Evolutionary conservation across 1,284 basidiomycete genomes (phyloP), one percentile per base, ranked within the genome.

Genomic region (Ceratobasidium sp.): DNA sequence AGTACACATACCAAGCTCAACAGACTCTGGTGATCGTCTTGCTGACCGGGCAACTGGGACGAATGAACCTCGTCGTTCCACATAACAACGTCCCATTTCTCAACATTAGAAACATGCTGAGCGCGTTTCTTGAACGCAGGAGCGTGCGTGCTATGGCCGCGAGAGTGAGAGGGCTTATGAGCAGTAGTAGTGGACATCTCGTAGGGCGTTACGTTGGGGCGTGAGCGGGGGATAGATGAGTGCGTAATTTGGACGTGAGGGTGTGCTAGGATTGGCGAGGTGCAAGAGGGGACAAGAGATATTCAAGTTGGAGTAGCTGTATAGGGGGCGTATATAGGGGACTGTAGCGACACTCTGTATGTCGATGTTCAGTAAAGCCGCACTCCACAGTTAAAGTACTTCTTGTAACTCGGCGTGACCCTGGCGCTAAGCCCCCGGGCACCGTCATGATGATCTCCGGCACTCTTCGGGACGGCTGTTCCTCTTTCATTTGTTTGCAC

Each of bases 61-160:
- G 69, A 73, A 45, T 73, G 35, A 15, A 73, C 69, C 45, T 73
- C 35, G 56, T 73, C 47, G 28, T 73, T 73, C 69, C 69, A 73
- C 35, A 61, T 42, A 23, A 61, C 56, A 49, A 73, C 69, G 26
- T 73, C 69, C 69, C 69, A 73, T 35, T 73, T 73, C 47, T 73
- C 69, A 23, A 73, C 47, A n/a, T 20, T 53, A 33, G 65, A 54
- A 17, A 33, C 49, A 28, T 54, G 45, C 47, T 51, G 65, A 31
- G 65, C 65, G 65, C 65, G 65, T 67, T 67, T 67, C 65, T 54
- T 67, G 54, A 54, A 69, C 28, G 63, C 63, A 23, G 67, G 51
- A 23, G 67, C 69, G 56, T 73, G 54, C n/a, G 37, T 20, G 26
- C 39, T 33, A 45, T 61, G 28, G 69, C 0, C 31, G 54, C 69